These are phyloP conservation scores for Wallacemonas sp. DNA, from an alignment of 208 protist species.

Conservation along the genomic window DNA sequence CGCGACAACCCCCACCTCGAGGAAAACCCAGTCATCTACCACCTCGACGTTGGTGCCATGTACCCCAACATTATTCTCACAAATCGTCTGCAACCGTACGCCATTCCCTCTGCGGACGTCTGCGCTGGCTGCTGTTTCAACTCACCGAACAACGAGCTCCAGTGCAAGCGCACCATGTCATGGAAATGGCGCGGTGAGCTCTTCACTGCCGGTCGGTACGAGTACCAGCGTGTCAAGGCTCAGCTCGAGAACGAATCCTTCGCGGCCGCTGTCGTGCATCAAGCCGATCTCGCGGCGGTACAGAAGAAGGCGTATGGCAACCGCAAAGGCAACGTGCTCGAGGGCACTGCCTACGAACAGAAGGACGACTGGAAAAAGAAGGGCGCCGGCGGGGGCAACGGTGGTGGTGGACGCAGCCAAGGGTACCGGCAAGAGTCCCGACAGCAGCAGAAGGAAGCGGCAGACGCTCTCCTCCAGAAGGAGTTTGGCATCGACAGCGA, in stretches of 20 bases:
- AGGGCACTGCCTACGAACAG: slow-evolving; percentile 84
- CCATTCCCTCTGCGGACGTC: slow-evolving; percentile 94
- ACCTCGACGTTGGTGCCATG: slow-evolving; percentile 99
- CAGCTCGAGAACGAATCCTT: slow-evolving; percentile 97
- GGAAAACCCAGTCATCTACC: slow-evolving; percentile 97
- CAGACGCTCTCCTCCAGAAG: slow-evolving; percentile 57
- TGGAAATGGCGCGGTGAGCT: slow-evolving; percentile 99
- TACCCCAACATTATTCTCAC: slow-evolving; percentile 99
- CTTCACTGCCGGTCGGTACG: slow-evolving; percentile 93
- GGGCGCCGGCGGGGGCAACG: not conserved
- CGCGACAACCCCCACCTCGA: slow-evolving; percentile 83
- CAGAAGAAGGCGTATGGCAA: slow-evolving; percentile 92
- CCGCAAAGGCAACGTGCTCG: slow-evolving; percentile 89
- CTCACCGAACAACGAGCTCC: slow-evolving; percentile 91
- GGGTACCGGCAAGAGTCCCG: slow-evolving; percentile 76
- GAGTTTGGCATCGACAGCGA: slow-evolving; percentile 27
- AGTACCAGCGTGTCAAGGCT: slow-evolving; percentile 95
- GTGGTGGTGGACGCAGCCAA: slow-evolving; percentile 18
- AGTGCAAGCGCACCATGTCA: slow-evolving; percentile 96
- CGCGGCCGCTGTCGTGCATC: slow-evolving; percentile 68
- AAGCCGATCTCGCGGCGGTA: slow-evolving; percentile 82
- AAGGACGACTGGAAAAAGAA: slow-evolving; percentile 55
- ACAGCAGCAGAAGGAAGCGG: slow-evolving; percentile 60
- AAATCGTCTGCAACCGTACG: slow-evolving; percentile 98
- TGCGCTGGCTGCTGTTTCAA: slow-evolving; percentile 98